These are phyloP conservation scores for Lactarius sanguifluus DNA, from an alignment of 768 basidiomycete species.

Conservation along the genomic window DNA sequence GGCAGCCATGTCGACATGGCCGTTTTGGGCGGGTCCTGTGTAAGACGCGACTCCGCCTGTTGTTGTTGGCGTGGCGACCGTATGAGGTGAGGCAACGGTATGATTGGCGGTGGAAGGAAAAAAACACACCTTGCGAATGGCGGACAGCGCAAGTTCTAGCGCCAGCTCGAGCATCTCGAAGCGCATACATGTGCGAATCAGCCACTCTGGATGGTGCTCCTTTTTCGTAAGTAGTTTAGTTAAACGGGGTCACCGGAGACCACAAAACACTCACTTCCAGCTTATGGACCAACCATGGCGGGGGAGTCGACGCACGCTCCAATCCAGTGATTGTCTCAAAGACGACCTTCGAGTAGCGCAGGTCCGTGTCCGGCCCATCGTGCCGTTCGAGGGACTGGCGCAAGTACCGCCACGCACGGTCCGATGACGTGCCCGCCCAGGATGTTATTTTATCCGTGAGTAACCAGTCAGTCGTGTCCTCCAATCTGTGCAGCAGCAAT, in stretches of 20 bases:
- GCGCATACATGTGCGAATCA: constrained; percentile 74
- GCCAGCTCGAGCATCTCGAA: constrained; percentile 81
- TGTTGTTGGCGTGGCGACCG: neutral
- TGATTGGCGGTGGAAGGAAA: neutral
- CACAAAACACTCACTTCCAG: constrained; percentile 54
- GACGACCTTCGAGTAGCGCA: constrained; percentile 71
- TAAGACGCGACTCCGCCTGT: constrained; percentile 55
- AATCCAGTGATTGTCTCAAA: constrained; percentile 74
- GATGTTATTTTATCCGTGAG: constrained; percentile 75
- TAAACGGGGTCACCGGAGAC: neutral
- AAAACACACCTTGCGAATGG: constrained; percentile 67
- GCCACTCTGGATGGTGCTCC: constrained; percentile 78
- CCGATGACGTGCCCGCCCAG: constrained; percentile 79
- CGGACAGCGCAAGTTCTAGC: constrained; percentile 64
- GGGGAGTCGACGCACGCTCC: constrained; percentile 61
- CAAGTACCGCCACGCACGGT: constrained; percentile 87
- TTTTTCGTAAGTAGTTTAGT: constrained; percentile 32
- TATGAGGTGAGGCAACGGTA: neutral
- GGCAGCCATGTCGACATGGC: constrained; percentile 76
- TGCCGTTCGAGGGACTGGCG: constrained; percentile 76
- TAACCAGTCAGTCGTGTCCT: constrained; percentile 79
- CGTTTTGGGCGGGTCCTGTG: constrained; percentile 51
- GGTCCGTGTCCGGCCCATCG: constrained; percentile 69
- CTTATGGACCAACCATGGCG: constrained; percentile 79
- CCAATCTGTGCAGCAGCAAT: constrained; percentile 47